Evolutionary conservation across 1,284 basidiomycete genomes (phyloP), one percentile per base, ranked within the genome.

Genomic region (Cutaneotrichosporon cavernicola): DNA sequence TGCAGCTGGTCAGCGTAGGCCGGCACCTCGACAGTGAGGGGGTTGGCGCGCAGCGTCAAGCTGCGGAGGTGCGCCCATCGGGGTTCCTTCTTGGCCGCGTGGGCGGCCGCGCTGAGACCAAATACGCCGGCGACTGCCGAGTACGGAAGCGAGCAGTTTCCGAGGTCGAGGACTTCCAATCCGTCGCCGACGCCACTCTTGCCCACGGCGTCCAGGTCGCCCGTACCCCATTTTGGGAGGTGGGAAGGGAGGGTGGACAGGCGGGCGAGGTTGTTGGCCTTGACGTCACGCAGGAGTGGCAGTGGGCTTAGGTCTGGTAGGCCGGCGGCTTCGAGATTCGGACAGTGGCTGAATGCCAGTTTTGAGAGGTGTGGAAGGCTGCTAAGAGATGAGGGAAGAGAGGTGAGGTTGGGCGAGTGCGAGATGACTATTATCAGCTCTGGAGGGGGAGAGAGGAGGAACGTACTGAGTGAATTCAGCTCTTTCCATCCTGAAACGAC

Each of bases 311-410:
- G 65, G 62, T 78, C 73, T 6, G 76, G 76, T 11, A 80, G 63
- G 1, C 69, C 68, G 1, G 64, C n/a, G 10, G 71, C 61, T 10
- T 72, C 62, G 3, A 80, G 64, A 16, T 67, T 66, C 10, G 78
- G 74, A 57, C 76, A 80, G 64, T 80, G 78, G 5, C 75, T 77
- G 65, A 77, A 73, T 1, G 78, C 76, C 62, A 80, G 64, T 63
- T 80, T 80, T 52, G 76, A 67, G 38, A 80, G 73, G 52, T 80
- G 72, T 34, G 63, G 63, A 0, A 75, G 65, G 0, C 40, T 21
- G 0, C 69, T 64, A 9, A 79, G 68, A 2, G 72, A 32, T 1
- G 55, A 2, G 4, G 76, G 76, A 8, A 76, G 66, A 4, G 69
- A 56, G 0, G 64, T 58, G 11, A 80, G 70, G 38, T 73, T 73